Base-by-base conservation (phyloP, 805 yeast genomes). In the Isabelozyma pseudorhagii region DNA sequence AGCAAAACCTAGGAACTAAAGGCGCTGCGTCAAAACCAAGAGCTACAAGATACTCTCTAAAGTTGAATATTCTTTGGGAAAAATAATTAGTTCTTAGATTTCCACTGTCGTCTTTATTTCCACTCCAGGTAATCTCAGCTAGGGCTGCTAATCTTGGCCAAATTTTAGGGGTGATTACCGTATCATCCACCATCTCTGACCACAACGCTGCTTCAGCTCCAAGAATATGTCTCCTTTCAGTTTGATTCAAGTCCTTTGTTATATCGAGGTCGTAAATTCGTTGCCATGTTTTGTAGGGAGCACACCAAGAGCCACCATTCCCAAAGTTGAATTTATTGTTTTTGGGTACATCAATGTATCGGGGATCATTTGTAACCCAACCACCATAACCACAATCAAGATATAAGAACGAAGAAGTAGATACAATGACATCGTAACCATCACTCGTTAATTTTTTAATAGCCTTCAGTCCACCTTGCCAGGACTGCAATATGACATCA, bases 201-300 rank as follows among this genome's bases (percentile, higher is more conserved):
- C 77, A 73, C 40, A 73, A 46, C 0, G 75, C 67, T 6, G 60
- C 75, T 47, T 69, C 76, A 2, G 69, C 75, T 3, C 78, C 78
- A 40, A 71, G 45, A 21, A 74, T 60, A 43, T 64, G 72, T 15
- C 42, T 27, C 9, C 53, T 50, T 54, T 73, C 68, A 6, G 46
- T 58, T 1, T 49, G 59, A 13, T 72, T 69, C 39, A 73, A 60
- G 44, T 59, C 60, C 10, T 57, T 58, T 14, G 66, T 53, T 46
- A 72, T 58, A 49, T 72, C 76, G 47, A 55, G 71, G 49, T 60
- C 56, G 54, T 72, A 73, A 42, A 74, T 71, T 46, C 72, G 54
- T 52, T 73, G 77, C 75, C 75, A 74, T 1, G 72, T 69, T 55
- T 72, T 74, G 60, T 74, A 74, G 7, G 78, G 77, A 27, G 63